A percentile compares a stretch with the other conserved stretches of the same genome.
Conservation (phyloP, 495 filamentous ascomycete genomes). For the Hypoxylon fragiforme region DNA sequence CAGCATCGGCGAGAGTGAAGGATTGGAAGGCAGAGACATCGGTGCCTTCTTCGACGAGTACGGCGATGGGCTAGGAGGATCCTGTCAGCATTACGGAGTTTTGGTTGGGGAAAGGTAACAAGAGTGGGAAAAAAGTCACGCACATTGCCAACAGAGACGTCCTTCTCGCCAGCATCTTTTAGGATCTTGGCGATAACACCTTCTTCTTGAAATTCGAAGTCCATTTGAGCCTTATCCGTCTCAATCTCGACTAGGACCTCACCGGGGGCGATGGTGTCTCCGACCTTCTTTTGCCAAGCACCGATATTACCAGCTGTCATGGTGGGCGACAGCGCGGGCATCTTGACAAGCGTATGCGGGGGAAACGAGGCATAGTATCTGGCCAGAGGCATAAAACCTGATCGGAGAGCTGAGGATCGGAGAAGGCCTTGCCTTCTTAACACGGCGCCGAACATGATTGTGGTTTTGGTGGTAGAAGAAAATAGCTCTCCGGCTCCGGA, state of each 20-base stretch:
- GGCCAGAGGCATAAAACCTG: slow-evolving; percentile 50
- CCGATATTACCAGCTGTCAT: slow-evolving; percentile 98
- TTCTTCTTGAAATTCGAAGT: slow-evolving; percentile 99
- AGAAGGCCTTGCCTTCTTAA: slow-evolving; percentile 59
- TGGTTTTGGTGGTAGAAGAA: slow-evolving; percentile 18
- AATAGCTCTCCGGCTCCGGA: slow-evolving; percentile 37
- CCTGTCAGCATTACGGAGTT: slow-evolving; percentile 44
- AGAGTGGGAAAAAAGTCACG: slow-evolving; percentile 42
- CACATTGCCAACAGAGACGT: slow-evolving; percentile 93
- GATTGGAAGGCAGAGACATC: slow-evolving; percentile 85
- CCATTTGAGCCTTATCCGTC: slow-evolving; percentile 99
- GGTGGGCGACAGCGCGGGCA: slow-evolving; percentile 97
- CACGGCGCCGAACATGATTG: slow-evolving; percentile 57
- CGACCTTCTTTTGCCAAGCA: slow-evolving; percentile 95
- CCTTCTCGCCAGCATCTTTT: slow-evolving; percentile 92
- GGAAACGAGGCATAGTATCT: slow-evolving; percentile 75
- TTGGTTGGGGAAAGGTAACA: slow-evolving; percentile 25
- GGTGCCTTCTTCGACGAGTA: slow-evolving; percentile 87
- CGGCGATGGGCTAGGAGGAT: slow-evolving; percentile 79
- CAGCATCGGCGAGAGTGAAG: slow-evolving; percentile 88
- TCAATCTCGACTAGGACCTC: slow-evolving; percentile 99
- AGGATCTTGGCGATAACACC: slow-evolving; percentile 94
- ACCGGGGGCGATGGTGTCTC: slow-evolving; percentile 83
- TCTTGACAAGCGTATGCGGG: slow-evolving; percentile 90
- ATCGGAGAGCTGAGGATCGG: slow-evolving; percentile 45